Base-by-base conservation (phyloP, 176 grass and related monocot genomes). In the Ensete glaucum region DNA sequence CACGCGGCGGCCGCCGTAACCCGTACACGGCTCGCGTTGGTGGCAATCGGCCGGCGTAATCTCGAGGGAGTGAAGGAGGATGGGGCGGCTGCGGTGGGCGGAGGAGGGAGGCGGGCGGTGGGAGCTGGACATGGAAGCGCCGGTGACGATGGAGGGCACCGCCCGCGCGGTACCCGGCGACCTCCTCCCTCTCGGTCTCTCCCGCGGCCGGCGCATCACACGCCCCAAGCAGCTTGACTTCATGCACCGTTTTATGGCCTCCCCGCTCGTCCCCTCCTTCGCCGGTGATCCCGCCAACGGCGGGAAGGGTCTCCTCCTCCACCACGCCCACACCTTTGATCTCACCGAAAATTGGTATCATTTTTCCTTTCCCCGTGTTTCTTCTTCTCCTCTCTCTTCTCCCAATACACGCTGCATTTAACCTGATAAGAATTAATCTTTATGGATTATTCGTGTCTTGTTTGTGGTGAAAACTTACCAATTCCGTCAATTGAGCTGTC, bases 191-290 rank as follows among this genome's bases (percentile, higher is more conserved):
- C 82, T 97, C 50, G 90, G 93, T 3, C 88, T 97, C 72, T 85
- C 90, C 8, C 90, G 90, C 16, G 88, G 94, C 0, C 59, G 49
- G 48, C 94, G 88, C 66, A 76, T 87, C 72, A 88, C 85, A 84
- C 84, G 94, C 62, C 87, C 94, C 81, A 93, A 97, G 90, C 94
- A 97, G 83, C 94, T 97, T 56, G 90, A 97, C 74, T 97, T 97
- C 82, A 81, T 97, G 83, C 94, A 97, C 90, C 85, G 88, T 48
- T 97, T 97, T 80, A 97, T 97, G 94, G 70, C 90, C 53, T 90
- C 86, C 9, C 94, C 94, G 20, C 83, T 97, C 58, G 77, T 98
- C 60, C 90, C 94, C 74, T 78, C 94, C 63, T 97, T 90, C 80
- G 72, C 81, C 79, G 83, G 85, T 43, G 24, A 68, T 56, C 64